Conservation (phyloP, 208 protist genomes). For the Leishmania turanica region DNA sequence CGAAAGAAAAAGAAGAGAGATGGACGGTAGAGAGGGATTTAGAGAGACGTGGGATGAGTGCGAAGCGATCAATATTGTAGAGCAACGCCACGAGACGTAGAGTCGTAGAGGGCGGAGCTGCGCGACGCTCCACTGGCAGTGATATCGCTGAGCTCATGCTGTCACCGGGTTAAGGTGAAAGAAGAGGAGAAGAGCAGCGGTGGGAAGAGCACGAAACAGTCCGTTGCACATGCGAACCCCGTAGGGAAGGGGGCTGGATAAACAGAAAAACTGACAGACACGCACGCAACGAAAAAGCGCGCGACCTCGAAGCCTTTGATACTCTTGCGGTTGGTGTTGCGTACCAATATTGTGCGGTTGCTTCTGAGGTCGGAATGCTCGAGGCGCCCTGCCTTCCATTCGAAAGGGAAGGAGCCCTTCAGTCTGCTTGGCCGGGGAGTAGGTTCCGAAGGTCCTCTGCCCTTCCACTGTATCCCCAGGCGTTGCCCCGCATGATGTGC, state of each 20-base stretch:
- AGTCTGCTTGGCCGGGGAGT: not conserved
- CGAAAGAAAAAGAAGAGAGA: not conserved
- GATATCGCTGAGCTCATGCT: not conserved
- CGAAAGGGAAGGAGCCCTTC: not conserved
- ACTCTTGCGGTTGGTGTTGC: not conserved
- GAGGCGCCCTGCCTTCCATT: not conserved
- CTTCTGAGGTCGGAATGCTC: not conserved
- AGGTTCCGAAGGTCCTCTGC: not conserved
- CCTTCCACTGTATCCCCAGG: not conserved
- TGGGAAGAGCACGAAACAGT: not conserved
- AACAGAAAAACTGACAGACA: not conserved
- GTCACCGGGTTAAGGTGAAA: not conserved
- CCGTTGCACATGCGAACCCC: not conserved
- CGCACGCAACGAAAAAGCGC: not conserved
- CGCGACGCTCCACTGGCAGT: not conserved
- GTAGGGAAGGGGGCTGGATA: not conserved
- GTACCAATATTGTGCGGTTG: not conserved
- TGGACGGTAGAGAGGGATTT: not conserved
- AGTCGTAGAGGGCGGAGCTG: not conserved
- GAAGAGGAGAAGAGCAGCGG: not conserved
- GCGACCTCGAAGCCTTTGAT: not conserved
- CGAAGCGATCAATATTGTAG: not conserved
- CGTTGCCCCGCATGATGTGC: not conserved
- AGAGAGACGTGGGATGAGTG: not conserved
- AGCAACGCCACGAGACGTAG: not conserved